phyloP scores from a whole-genome alignment of 2,329 filamentous ascomycete genomes.

The Ilyonectria robusta region DNA sequence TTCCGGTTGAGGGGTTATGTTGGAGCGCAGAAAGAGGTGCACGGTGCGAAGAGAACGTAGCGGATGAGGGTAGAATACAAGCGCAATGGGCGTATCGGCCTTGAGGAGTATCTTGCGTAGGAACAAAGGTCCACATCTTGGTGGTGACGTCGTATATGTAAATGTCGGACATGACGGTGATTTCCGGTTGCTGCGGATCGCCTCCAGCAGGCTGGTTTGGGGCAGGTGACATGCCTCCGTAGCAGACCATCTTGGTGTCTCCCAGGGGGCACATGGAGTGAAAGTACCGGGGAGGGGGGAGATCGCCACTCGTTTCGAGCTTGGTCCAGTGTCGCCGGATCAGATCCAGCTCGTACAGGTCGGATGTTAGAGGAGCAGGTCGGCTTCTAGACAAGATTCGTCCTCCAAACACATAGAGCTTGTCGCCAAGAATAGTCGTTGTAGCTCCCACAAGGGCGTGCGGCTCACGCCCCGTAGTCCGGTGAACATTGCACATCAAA shows the following conservation, averaged over 20 bases:
- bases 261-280: conserved; percentile 95
- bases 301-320: conserved; percentile 84
- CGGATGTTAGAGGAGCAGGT: conserved; percentile 85
- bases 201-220: conserved; percentile 62
- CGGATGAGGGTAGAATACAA: conserved; percentile 89
- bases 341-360: conserved; percentile 94
- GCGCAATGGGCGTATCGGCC: conserved; percentile 98
- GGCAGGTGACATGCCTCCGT: conserved; percentile 96
- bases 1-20: conserved; percentile 86
- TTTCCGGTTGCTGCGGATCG: conserved; percentile 79
- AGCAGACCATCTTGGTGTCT: conserved; percentile 96
- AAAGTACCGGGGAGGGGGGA: conserved; percentile 94
- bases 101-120: conserved; percentile 86
- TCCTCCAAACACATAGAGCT: conserved; percentile 96
- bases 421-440: conserved; percentile 94
- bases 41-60: conserved; percentile 86
- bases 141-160: conserved; percentile 92
- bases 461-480: conserved; percentile 92
- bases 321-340: conserved; percentile 95
- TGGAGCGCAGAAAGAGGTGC: conserved; percentile 90
- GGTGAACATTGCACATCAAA: conserved; percentile 79
- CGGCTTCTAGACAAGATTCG: conserved; percentile 87
- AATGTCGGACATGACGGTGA: conserved; percentile 98
- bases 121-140: conserved; percentile 87
- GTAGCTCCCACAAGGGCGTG: conserved; percentile 94